Conservation (phyloP, 225 moss, liverwort and hornwort species). For the Marchantia paleacea region DNA sequence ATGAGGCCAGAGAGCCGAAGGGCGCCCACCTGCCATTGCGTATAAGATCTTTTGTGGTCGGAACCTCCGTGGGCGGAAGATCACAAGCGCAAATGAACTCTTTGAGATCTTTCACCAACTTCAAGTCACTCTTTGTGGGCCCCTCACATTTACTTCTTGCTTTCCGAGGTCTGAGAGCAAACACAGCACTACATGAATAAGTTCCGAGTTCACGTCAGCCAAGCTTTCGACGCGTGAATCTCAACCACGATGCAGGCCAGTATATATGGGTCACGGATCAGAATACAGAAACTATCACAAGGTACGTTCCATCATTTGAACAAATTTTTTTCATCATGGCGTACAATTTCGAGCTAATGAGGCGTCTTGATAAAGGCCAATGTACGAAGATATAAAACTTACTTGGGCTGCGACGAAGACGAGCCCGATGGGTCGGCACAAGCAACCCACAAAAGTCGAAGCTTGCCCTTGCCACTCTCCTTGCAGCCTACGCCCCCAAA, state of each 20-base stretch:
- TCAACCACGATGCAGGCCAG: not conserved
- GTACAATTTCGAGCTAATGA: not conserved
- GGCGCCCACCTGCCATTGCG: constrained; percentile 50
- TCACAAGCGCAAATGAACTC: constrained; percentile 60
- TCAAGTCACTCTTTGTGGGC: constrained; percentile 51
- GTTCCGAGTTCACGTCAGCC: not conserved
- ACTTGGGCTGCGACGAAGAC: constrained; percentile 24
- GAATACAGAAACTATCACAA: not conserved
- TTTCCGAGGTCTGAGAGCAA: constrained; percentile 11
- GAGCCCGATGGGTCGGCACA: constrained; percentile 24
- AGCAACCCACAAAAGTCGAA: constrained; percentile 21
- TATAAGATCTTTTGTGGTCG: constrained; percentile 68
- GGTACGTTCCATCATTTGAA: not conserved
- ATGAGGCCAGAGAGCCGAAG: constrained; percentile 22
- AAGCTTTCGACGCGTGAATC: no score
- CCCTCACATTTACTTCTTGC: constrained; percentile 13
- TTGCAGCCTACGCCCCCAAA: constrained; percentile 7
- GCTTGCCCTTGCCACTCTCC: not conserved
- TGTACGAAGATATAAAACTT: not conserved
- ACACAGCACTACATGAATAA: not conserved
- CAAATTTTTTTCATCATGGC: not conserved
- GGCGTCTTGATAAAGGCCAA: no score
- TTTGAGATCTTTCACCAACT: constrained; percentile 64
- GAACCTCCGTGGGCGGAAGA: constrained; percentile 69
- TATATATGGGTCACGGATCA: not conserved